Evolutionary conservation across 2,329 filamentous ascomycete genomes (phyloP).

Genomic region (Cytospora piceicola): DNA sequence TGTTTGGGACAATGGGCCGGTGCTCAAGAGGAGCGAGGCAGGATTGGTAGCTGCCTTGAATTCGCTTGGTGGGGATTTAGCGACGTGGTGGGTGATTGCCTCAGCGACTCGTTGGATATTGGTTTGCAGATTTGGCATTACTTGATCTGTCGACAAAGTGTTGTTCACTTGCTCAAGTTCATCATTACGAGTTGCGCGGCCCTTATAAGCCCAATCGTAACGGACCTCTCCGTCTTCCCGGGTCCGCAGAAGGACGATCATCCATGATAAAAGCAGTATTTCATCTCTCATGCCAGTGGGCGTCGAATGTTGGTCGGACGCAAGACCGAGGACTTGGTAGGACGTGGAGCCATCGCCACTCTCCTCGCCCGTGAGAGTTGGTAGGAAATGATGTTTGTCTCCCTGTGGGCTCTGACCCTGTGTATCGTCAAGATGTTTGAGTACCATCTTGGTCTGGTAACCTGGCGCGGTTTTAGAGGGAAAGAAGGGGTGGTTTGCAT

Average conservation of each 20-base stretch:
- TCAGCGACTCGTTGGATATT: slow-evolving; percentile 37
- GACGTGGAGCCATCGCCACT: not conserved
- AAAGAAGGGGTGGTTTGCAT: slow-evolving; percentile 1
- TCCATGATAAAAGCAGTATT: slow-evolving; percentile 48
- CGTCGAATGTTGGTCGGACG: not conserved
- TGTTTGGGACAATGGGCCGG: slow-evolving; percentile 21
- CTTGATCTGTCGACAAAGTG: slow-evolving; percentile 38
- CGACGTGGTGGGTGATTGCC: slow-evolving; percentile 38
- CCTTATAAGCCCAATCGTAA: slow-evolving; percentile 46
- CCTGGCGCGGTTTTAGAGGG: not conserved
- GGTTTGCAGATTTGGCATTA: slow-evolving; percentile 38
- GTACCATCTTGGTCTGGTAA: not conserved
- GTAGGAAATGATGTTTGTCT: not conserved
- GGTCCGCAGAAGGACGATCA: slow-evolving; percentile 48
- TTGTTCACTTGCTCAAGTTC: slow-evolving; percentile 32
- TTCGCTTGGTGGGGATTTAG: not conserved
- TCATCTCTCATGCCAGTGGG: slow-evolving; percentile 46
- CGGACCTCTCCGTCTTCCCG: slow-evolving; percentile 43
- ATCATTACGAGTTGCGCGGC: slow-evolving; percentile 25
- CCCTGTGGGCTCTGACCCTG: not conserved
- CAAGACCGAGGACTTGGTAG: not conserved
- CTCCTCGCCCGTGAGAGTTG: not conserved
- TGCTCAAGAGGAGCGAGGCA: slow-evolving; percentile 32
- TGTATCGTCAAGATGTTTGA: not conserved
- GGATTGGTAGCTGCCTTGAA: not conserved